Percentiles rank a stretch among this genome's conserved stretches.
Conservation (phyloP, 2,329 filamentous ascomycete genomes). For the Epichloe baconii region DNA sequence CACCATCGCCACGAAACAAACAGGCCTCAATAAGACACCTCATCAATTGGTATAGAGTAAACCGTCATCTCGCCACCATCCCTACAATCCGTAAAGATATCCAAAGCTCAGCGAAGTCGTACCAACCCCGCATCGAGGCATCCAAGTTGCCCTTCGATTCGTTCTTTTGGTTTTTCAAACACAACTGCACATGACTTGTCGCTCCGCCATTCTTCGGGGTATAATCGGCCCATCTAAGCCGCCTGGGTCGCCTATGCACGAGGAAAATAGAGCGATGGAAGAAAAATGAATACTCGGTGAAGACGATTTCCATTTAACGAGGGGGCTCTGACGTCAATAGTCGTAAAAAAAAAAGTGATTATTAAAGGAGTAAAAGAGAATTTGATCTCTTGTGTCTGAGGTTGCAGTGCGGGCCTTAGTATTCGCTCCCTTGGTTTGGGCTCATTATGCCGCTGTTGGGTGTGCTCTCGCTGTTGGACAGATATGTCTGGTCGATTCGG, state of each 20-base stretch:
- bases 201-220: conserved; percentile 1
- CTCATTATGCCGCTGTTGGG: conserved; percentile 24
- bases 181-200: not conserved
- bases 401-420: conserved; percentile 7
- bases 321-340: not conserved
- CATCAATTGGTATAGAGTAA: too few relatives aligned
- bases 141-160: not conserved
- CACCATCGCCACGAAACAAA: too few relatives aligned
- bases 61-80: too few relatives aligned
- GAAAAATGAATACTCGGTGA: not conserved
- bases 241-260: not conserved
- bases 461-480: conserved; percentile 32
- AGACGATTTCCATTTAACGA: too few relatives aligned
- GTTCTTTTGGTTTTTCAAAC: not conserved
- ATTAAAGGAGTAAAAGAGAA: not conserved
- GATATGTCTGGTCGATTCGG: conserved; percentile 73
- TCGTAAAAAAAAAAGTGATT: not conserved
- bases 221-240: conserved; percentile 4
- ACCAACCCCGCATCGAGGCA: too few relatives aligned
- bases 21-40: too few relatives aligned
- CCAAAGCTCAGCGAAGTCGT: too few relatives aligned
- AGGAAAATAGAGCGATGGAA: not conserved
- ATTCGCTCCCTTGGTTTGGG: conserved; percentile 20
- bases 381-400: not conserved
- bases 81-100: too few relatives aligned